phyloP scores from a whole-genome alignment of 2,329 filamentous ascomycete species.

The Parastagonospora avenae region DNA sequence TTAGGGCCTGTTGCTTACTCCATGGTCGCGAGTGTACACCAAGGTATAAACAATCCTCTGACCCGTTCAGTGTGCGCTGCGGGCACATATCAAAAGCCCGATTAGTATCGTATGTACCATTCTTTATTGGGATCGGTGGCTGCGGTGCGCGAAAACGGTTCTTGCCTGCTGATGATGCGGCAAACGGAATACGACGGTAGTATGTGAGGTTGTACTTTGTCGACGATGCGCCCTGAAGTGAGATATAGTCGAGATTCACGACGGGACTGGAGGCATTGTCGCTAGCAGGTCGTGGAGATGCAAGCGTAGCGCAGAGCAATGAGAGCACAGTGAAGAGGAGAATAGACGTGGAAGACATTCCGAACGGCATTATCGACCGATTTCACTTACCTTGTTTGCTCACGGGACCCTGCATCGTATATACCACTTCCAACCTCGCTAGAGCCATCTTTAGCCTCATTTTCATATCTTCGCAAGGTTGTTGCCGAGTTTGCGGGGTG shows the following conservation, averaged over 20 bases:
- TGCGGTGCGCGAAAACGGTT: constrained; percentile 68
- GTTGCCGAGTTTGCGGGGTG: constrained; percentile 24
- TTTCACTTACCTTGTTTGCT: not conserved
- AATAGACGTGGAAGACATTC: not conserved
- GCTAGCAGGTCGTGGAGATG: constrained; percentile 10
- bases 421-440: not conserved
- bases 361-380: constrained; percentile 14
- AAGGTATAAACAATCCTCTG: constrained; percentile 67
- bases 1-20: constrained; percentile 47
- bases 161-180: constrained; percentile 60
- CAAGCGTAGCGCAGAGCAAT: constrained; percentile 5
- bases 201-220: constrained; percentile 62
- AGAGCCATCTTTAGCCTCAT: constrained; percentile 22
- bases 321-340: constrained; percentile 12
- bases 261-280: constrained; percentile 21
- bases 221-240: constrained; percentile 60
- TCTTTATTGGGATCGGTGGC: constrained; percentile 55
- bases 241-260: constrained; percentile 44
- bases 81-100: constrained; percentile 64
- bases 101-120: constrained; percentile 61
- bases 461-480: constrained; percentile 32
- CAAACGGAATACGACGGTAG: constrained; percentile 66
- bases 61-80: constrained; percentile 60
- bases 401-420: not conserved
- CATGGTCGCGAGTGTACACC: constrained; percentile 65